Conservation (phyloP, 192 early-diverging fungal genomes). For the Obelidium mucronatum region DNA sequence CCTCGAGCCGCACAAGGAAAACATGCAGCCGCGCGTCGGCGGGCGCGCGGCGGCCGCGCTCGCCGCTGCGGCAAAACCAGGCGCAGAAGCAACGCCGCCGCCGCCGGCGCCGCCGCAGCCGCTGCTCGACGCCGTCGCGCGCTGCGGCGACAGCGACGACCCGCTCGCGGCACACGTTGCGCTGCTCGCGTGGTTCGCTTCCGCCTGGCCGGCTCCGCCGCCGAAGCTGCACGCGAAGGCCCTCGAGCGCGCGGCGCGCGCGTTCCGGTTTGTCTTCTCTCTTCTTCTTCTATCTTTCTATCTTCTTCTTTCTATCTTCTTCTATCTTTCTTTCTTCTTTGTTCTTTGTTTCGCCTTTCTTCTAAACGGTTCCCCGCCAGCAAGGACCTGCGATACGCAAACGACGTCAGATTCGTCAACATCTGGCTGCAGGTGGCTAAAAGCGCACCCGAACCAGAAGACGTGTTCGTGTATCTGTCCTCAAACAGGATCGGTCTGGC, state of each 20-base stretch:
- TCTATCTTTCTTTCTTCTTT: not conserved
- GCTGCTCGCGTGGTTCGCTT: conserved; percentile 51
- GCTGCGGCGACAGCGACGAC: conserved; percentile 33
- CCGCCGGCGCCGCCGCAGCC: not conserved
- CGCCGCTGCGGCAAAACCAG: not conserved
- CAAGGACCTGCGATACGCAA: conserved; percentile 50
- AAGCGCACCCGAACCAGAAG: conserved; percentile 56
- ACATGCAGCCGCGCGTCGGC: not conserved
- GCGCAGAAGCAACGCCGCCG: not conserved
- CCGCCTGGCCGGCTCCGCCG: conserved; percentile 41
- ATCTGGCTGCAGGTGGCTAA: conserved; percentile 72
- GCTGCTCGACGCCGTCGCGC: conserved; percentile 3
- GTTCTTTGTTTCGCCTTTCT: not conserved
- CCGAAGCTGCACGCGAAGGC: conserved; percentile 17
- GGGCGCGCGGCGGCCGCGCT: conserved; percentile 7
- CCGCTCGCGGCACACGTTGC: conserved; percentile 44
- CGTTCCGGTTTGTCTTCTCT: conserved; percentile 33
- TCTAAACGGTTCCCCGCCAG: not conserved
- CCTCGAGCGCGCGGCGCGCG: conserved; percentile 41
- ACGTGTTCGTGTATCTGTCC: conserved; percentile 79
- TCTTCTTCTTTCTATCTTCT: not conserved
- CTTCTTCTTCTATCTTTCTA: not conserved
- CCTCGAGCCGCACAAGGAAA: conserved; percentile 15
- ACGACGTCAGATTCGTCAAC: conserved; percentile 56
- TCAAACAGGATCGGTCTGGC: conserved; percentile 74